These are phyloP conservation scores for Fusarium luffae DNA, from an alignment of 2,329 filamentous ascomycete genomes.

Conservation along the genomic window DNA sequence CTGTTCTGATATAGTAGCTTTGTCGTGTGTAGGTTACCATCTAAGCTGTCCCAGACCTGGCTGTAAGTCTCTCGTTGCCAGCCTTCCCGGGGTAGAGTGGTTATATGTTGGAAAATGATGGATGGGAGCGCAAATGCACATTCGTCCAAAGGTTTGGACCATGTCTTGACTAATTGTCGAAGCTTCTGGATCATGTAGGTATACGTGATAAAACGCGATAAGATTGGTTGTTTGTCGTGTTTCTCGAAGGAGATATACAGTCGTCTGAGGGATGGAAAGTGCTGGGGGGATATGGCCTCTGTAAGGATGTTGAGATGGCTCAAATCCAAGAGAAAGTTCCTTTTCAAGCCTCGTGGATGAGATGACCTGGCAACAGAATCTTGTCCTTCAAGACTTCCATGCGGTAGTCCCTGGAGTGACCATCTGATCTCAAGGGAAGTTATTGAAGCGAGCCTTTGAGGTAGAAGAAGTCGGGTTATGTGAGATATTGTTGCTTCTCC, in stretches of 20 bases:
- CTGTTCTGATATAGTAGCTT: neutral
- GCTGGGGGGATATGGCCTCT: neutral
- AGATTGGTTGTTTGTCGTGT: too few relatives aligned
- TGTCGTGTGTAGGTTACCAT: neutral
- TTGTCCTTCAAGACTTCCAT: neutral
- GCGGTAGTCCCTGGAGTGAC: neutral
- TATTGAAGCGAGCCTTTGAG: neutral
- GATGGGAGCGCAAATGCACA: neutral
- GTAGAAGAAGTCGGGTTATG: neutral
- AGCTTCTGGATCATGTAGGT: neutral
- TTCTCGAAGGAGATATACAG: neutral
- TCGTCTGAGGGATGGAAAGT: neutral
- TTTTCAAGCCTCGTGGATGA: neutral
- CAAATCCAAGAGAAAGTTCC: neutral
- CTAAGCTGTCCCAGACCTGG: neutral
- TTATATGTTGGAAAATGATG: neutral
- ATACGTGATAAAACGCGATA: neutral
- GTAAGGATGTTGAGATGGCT: neutral
- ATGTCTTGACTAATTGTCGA: neutral
- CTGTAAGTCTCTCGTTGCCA: neutral
- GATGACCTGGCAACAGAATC: neutral
- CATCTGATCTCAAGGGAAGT: conserved; percentile 11
- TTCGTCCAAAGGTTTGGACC: neutral
- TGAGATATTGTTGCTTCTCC: neutral
- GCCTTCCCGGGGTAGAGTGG: neutral